Base-by-base conservation (phyloP, 148 eudicot species). In the Suaeda aralocaspica region DNA sequence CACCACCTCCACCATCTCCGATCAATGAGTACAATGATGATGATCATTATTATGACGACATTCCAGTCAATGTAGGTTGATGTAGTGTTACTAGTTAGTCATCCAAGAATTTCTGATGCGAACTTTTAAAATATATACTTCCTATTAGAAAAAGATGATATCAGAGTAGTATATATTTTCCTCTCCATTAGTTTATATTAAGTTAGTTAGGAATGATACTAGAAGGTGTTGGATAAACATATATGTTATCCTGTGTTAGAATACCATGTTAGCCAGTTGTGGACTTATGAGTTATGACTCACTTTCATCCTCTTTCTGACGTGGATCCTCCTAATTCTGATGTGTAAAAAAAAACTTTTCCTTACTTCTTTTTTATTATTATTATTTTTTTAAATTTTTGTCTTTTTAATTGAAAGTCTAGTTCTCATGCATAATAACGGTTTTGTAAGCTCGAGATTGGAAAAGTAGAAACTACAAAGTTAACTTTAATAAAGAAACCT, bases 41-140 rank as follows among this genome's bases (percentile, higher is more conserved):
- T 39, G 61, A 61, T 15, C 31, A 72, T 59, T 72, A 19, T 19
- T 42, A 67, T 28, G 51, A 66, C 30, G 48, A 70, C 18, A 72
- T 72, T 28, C 72, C 9, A 77, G 64, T 60, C 80, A 59, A n/a
- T 77, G 80, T 2, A 56, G 80, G 26, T 11, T 77, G 30, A 77
- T 77, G 80, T 77, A 67, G 50, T 59, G 59, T 60, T 42, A 63
- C n/a, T 5, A 5, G 5, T 49, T 18, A 19, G 5, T n/a, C 5
- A 21, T 36, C 5, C 8, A 36, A 36, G 41, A 36, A 36, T 36
- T 36, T 3, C 41, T 21, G 72, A 29, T 4, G 28, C 41, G 41
- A 45, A 36, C 41, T 36, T 36, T 36, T 3, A 36, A 36, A 36
- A 36, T 3, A 10, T 9, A 24, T 69, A 57, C 11, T 44, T 22